Conservation (phyloP, 768 basidiomycete species). For the Mycena pura region DNA sequence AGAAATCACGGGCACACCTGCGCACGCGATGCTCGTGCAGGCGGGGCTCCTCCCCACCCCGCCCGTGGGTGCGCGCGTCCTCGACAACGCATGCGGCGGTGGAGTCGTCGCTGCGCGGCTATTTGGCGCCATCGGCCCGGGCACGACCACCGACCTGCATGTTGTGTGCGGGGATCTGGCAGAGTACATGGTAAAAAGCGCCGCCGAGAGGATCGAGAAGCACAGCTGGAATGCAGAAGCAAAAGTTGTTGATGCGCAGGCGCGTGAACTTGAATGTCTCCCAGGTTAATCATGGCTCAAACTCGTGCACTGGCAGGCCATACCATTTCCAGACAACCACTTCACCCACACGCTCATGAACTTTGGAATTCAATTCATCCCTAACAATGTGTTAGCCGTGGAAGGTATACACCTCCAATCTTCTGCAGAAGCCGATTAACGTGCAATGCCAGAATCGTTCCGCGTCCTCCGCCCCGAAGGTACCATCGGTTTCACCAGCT, state of each 20-base stretch:
- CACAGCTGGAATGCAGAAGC: constrained; percentile 1
- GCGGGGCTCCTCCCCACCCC: neutral
- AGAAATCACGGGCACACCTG: neutral
- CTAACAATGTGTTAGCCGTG: neutral
- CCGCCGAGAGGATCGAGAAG: neutral
- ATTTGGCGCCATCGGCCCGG: neutral
- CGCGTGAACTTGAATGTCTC: neutral
- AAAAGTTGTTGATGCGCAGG: neutral
- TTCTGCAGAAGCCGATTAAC: neutral
- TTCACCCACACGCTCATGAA: neutral
- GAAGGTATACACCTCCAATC: neutral
- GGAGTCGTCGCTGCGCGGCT: neutral
- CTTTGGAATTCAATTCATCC: neutral
- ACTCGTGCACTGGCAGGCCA: neutral
- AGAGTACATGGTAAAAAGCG: neutral
- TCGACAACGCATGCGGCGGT: neutral
- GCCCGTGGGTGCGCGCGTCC: neutral
- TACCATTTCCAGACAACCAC: neutral
- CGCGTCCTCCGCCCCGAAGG: neutral
- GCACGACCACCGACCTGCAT: neutral
- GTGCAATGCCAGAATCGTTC: neutral
- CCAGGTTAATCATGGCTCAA: neutral
- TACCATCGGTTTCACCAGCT: neutral
- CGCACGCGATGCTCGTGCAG: neutral
- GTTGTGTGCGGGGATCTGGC: neutral